phyloP scores from a whole-genome alignment of 495 filamentous ascomycete genomes.

The Venustampulla echinocandica region DNA sequence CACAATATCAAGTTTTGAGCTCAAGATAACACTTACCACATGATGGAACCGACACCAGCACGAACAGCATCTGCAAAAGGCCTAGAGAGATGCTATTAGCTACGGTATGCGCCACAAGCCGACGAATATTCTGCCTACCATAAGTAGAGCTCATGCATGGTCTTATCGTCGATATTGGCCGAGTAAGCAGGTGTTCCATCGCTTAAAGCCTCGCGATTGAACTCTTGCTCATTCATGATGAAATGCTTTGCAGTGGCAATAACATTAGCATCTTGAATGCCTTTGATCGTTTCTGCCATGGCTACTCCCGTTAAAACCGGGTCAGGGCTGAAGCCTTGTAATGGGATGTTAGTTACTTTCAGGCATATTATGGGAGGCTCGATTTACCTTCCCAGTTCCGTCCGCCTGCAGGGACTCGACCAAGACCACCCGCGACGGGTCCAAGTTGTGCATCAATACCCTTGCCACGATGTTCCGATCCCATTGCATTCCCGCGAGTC shows the following conservation, averaged over 20 bases:
- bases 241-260: constrained; percentile 80
- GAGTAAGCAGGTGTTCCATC: constrained; percentile 58
- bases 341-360: neutral
- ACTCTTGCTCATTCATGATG: constrained; percentile 67
- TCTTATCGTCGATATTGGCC: constrained; percentile 85
- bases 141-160: constrained; percentile 90
- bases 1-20: constrained; percentile 51
- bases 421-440: constrained; percentile 81
- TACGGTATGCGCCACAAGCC: constrained; percentile 1
- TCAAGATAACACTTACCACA: constrained; percentile 48
- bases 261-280: constrained; percentile 74
- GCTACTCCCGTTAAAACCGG: constrained; percentile 66
- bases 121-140: constrained; percentile 45
- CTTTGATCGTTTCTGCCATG: constrained; percentile 67
- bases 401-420: constrained; percentile 66
- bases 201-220: constrained; percentile 64
- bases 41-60: constrained; percentile 73
- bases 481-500: constrained; percentile 69
- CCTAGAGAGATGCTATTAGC: constrained; percentile 22
- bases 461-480: constrained; percentile 69
- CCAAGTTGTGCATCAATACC: constrained; percentile 81
- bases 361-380: neutral
- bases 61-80: constrained; percentile 69
- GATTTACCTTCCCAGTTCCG: constrained; percentile 70
- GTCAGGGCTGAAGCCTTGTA: constrained; percentile 57